phyloP scores from a whole-genome alignment of 208 protist species.

The Acanthamoeba lenticulata region DNA sequence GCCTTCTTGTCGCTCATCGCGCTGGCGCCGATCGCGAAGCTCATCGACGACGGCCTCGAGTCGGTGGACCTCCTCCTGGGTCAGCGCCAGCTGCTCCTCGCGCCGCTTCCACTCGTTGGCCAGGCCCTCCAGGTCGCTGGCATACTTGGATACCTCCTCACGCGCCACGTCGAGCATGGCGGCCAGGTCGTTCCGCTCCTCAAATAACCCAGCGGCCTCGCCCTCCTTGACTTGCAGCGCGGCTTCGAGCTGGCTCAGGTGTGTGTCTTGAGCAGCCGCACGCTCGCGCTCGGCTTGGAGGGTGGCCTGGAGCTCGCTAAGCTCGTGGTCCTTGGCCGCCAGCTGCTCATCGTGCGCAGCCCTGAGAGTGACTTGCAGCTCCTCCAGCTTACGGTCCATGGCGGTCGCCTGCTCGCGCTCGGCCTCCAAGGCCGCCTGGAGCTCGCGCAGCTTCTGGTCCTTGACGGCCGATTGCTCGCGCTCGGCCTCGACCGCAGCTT shows the following conservation, averaged over 20 bases:
- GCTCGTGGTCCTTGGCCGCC: no score
- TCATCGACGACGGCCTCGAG: neutral
- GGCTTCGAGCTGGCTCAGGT: neutral
- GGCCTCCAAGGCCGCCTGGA: no score
- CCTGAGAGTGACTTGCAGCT: no score
- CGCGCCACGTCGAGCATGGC: neutral
- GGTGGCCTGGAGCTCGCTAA: no score
- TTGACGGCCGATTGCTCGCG: neutral
- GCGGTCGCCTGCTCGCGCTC: no score
- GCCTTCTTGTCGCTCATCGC: neutral
- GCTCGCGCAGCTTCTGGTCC: no score
- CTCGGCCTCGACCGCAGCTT: neutral
- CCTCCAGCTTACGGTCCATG: no score
- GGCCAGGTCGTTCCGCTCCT: slow-evolving; percentile 6
- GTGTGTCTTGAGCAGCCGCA: neutral
- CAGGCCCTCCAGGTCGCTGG: neutral
- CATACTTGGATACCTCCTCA: slow-evolving; percentile 34
- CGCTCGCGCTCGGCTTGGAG: no score
- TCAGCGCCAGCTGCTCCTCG: neutral
- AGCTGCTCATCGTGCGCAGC: no score
- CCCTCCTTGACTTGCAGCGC: neutral
- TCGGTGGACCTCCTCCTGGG: neutral
- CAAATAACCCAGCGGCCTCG: neutral
- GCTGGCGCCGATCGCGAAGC: neutral
- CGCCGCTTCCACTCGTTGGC: neutral